These are phyloP conservation scores for Plasmodium vivax DNA, from an alignment of 169 alveolate species.

Conservation along the genomic window DNA sequence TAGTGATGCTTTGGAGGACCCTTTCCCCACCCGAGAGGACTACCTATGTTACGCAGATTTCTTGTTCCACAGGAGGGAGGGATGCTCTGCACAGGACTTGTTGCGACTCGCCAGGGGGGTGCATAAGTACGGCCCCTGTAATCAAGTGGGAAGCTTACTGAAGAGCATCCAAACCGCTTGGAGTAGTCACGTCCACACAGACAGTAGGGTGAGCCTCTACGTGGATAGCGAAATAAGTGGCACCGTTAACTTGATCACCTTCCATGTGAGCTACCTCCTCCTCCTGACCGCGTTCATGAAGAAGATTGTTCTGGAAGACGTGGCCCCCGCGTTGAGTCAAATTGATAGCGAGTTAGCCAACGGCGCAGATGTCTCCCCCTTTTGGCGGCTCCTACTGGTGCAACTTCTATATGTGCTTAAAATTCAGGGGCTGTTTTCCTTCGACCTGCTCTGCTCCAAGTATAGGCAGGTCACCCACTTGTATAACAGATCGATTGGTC, in stretches of 20 bases:
- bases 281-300: background rate
- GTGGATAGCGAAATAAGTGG: background rate
- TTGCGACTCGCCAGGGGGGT: constrained; percentile 16
- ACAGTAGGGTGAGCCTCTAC: too few relatives aligned
- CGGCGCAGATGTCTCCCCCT: background rate
- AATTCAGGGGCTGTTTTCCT: constrained; percentile 14
- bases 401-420: constrained; percentile 32
- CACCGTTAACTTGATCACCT: background rate
- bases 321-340: constrained; percentile 3
- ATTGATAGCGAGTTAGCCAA: background rate
- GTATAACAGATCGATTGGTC: background rate
- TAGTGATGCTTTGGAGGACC: background rate
- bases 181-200: background rate
- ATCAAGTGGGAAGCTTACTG: constrained; percentile 1
- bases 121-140: background rate
- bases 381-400: constrained; percentile 30
- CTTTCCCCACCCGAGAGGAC: background rate
- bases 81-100: constrained; percentile 26
- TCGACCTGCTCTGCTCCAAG: constrained; percentile 15
- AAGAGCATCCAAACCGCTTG: constrained; percentile 1
- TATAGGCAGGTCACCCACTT: constrained; percentile 14
- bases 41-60: constrained; percentile 25
- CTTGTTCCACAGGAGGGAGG: background rate
- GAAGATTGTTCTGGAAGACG: constrained; percentile 1
- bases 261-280: constrained; percentile 37